These are phyloP conservation scores for Phaseolus lunatus DNA, from an alignment of 306 rosid species.

Conservation along the genomic window DNA sequence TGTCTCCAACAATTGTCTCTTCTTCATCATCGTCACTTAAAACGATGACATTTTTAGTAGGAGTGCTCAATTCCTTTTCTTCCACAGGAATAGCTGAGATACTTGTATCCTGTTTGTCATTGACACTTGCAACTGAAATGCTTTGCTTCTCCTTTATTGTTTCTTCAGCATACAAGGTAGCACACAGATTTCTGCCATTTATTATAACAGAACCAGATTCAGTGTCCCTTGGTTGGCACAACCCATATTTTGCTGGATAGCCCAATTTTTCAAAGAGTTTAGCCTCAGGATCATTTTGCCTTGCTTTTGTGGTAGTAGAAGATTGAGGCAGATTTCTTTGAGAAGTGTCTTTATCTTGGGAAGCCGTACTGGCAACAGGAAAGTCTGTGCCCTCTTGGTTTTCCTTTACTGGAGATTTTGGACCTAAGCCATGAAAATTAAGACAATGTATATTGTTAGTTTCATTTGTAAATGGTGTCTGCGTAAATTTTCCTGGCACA, in stretches of 20 bases:
- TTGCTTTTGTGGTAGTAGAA: constrained; percentile 10
- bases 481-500: neutral
- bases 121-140: constrained; percentile 35
- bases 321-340: constrained; percentile 27
- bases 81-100: neutral
- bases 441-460: constrained; percentile 12
- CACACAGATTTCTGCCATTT: constrained; percentile 27
- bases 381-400: constrained; percentile 20
- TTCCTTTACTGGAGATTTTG: constrained; percentile 32
- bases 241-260: neutral
- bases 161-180: constrained; percentile 18
- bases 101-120: constrained; percentile 19
- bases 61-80: neutral
- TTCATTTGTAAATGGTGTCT: constrained; percentile 29
- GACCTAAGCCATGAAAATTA: constrained; percentile 28
- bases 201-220: constrained; percentile 37
- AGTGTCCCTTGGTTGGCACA: neutral
- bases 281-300: constrained; percentile 22
- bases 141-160: constrained; percentile 39
- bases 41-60: constrained; percentile 27
- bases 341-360: constrained; percentile 39
- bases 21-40: constrained; percentile 51
- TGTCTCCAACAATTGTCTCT: constrained; percentile 3
- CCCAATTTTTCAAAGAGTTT: constrained; percentile 21
- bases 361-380: constrained; percentile 26